Base-by-base conservation (phyloP, 2,329 filamentous ascomycete species). In the Hymenotorrendiella dingleyae region DNA sequence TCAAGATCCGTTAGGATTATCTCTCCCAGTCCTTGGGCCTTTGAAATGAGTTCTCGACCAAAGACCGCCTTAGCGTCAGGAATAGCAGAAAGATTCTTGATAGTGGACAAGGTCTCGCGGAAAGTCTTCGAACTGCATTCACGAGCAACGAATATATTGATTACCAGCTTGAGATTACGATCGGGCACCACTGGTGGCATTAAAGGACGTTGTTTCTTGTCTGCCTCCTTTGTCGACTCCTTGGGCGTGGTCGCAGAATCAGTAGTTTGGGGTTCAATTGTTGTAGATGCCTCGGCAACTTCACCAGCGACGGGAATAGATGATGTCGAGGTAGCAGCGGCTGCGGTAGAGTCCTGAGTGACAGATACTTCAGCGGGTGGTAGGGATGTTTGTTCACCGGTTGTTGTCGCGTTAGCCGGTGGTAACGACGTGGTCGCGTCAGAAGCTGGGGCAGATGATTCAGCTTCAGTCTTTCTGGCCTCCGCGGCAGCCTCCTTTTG, bases 41-140 rank as follows among this genome's bases (percentile, higher is more conserved):
- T 91, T 36, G 78, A 76, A 45, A 95, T 86, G 38, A 98, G 75
- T 65, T 98, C 91, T 54, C 86, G 82, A n/a, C 93, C 93, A 62
- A 98, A 97, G 9, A 88, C 75, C 40, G 85, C 78, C 65, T 94
- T 93, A 14, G 91, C 89, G 10, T 85, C 88, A 12, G 91, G 89
- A 47, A 98, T 93, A 28, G 86, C 83, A 4, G 90, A 97, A 32
- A 98, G 75, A 59, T 97, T 96, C 69, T 95, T 97, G 71, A 98
- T 95, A n/a, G 94, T 94, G 12, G 91, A 93, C 41, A 98, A 77
- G 1, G 93, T 97, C 64, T 97, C 94, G 61, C 93, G 86, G 74
- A 98, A 98, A 0, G 93, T 97, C 71, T 95, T 96, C 50, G 87
- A 90, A 60, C 88, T 95, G 67, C 93, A 98, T 64, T 98, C 93